phyloP scores from a whole-genome alignment of 2,329 filamentous ascomycete species.

The Trichophyton schoenleinii region DNA sequence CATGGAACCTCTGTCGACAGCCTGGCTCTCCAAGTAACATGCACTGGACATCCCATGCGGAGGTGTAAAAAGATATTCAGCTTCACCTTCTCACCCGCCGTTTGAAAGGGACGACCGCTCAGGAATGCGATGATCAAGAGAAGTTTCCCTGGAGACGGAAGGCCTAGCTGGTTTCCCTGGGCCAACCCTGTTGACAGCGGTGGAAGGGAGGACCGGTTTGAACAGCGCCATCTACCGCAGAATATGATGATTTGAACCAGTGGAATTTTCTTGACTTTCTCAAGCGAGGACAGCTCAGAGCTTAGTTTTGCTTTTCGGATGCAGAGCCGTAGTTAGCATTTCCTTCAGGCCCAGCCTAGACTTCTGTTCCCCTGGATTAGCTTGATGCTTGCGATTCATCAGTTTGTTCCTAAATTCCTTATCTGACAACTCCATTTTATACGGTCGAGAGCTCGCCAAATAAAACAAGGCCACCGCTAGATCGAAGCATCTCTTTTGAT shows the following conservation, averaged over 20 bases:
- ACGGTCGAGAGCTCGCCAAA: neutral
- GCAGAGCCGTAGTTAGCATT: neutral
- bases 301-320: no score
- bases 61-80: constrained; percentile 22
- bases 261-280: no score
- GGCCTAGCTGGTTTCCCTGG: neutral
- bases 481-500: neutral
- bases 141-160: constrained; percentile 14
- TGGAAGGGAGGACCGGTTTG: no score
- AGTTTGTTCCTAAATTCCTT: no score
- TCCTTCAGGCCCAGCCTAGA: neutral
- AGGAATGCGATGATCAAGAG: constrained; percentile 16
- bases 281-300: no score
- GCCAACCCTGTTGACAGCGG: no score
- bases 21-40: constrained; percentile 9
- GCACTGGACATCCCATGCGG: constrained; percentile 18
- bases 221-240: neutral
- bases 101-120: constrained; percentile 17
- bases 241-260: neutral
- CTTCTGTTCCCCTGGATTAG: neutral
- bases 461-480: neutral
- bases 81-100: constrained; percentile 18
- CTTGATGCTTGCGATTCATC: neutral
- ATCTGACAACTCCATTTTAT: neutral
- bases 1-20: no score